phyloP scores from a whole-genome alignment of 2,329 filamentous ascomycete genomes.

The Trichoderma hamatum region DNA sequence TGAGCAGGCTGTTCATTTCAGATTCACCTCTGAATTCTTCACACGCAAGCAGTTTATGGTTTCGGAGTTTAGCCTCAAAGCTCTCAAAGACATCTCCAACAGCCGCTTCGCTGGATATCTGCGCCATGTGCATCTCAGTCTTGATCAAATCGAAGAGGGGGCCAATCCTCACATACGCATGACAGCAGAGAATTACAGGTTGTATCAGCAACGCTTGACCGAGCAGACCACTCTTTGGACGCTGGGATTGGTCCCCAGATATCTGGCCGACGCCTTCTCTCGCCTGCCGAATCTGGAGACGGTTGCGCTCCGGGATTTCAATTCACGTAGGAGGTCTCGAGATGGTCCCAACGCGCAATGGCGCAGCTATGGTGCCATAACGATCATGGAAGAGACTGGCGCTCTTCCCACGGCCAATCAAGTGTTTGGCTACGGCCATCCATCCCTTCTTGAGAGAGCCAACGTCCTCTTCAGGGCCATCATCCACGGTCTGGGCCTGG shows the following conservation, averaged over 20 bases:
- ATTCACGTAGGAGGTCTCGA: slow-evolving; percentile 51
- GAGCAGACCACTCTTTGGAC: slow-evolving; percentile 39
- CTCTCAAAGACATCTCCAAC: slow-evolving; percentile 57
- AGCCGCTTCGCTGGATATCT: slow-evolving; percentile 47
- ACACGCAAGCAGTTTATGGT: slow-evolving; percentile 68
- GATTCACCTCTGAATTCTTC: slow-evolving; percentile 66
- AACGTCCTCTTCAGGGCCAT: slow-evolving; percentile 46
- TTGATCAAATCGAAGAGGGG: slow-evolving; percentile 30
- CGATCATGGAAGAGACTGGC: slow-evolving; percentile 43
- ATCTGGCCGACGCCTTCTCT: slow-evolving; percentile 60
- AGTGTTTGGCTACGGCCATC: not conserved
- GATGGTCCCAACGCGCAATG: slow-evolving; percentile 51
- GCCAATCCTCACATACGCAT: too few relatives aligned
- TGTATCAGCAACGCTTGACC: slow-evolving; percentile 31
- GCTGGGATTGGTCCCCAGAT: slow-evolving; percentile 52
- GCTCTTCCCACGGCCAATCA: slow-evolving; percentile 19
- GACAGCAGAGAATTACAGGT: slow-evolving; percentile 22
- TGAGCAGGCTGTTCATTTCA: slow-evolving; percentile 56
- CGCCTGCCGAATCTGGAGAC: slow-evolving; percentile 58
- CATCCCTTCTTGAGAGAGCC: slow-evolving; percentile 31
- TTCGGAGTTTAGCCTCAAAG: slow-evolving; percentile 57
- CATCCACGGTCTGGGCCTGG: slow-evolving; percentile 47
- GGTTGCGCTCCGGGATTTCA: slow-evolving; percentile 63
- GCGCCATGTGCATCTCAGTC: slow-evolving; percentile 40
- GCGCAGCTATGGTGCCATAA: slow-evolving; percentile 58